Conservation (phyloP, 495 filamentous ascomycete species). For the Lasiosphaeria miniovina region DNA sequence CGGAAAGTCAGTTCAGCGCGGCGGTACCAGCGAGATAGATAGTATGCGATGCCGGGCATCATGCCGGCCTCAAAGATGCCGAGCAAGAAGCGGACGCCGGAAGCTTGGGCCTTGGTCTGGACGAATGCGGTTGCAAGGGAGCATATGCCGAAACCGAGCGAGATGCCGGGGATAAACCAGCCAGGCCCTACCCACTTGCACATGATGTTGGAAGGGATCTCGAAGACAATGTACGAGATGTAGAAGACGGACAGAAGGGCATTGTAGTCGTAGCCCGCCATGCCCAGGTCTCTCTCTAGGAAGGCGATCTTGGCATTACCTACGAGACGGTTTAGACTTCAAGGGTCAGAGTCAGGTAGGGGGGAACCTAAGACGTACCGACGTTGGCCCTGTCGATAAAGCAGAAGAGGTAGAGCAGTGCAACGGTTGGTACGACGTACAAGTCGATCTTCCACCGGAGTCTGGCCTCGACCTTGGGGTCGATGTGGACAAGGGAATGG, state of each 20-base stretch:
- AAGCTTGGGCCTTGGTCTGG: conserved; percentile 33
- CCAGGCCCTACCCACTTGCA: conserved; percentile 62
- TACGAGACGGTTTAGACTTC: conserved; percentile 12
- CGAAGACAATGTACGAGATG: conserved; percentile 68
- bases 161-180: conserved; percentile 61
- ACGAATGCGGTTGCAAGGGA: conserved; percentile 44
- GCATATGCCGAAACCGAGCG: conserved; percentile 43
- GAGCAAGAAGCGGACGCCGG: conserved; percentile 52
- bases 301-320: conserved; percentile 57
- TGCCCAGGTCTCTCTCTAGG: conserved; percentile 55
- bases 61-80: conserved; percentile 68
- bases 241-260: conserved; percentile 61
- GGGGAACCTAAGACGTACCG: conserved; percentile 34
- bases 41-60: conserved; percentile 72
- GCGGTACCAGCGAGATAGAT: conserved; percentile 68
- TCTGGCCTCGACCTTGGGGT: conserved; percentile 55
- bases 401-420: conserved; percentile 58
- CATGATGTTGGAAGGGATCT: conserved; percentile 62
- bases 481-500: conserved; percentile 54
- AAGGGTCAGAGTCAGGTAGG: background rate
- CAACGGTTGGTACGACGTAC: conserved; percentile 52
- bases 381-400: conserved; percentile 66
- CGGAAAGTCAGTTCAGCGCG: conserved; percentile 65
- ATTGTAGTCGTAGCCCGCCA: conserved; percentile 69
- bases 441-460: conserved; percentile 53